A percentile compares a stretch with the other conserved stretches of the same genome.
Evolutionary conservation across 495 filamentous ascomycete species (phyloP).

Genomic region (Penicillium waksmanii): DNA sequence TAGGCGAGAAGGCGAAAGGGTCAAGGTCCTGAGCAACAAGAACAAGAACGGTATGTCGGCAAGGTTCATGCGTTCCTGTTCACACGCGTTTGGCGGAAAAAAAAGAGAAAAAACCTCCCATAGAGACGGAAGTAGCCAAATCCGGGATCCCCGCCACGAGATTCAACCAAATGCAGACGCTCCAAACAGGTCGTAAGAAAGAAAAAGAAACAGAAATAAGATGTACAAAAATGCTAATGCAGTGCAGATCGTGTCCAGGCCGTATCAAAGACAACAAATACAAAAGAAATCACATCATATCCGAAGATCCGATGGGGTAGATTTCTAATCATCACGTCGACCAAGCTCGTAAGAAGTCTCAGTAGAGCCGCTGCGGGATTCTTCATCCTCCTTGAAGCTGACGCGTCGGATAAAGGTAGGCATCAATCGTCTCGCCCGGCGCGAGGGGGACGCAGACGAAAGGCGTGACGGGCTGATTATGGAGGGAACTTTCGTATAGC

Average conservation of each 20-base stretch:
- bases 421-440: conserved; percentile 39
- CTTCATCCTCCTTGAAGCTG: conserved; percentile 53
- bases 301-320: neutral
- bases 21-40: conserved; percentile 5
- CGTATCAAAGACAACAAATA: conserved; percentile 34
- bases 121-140: conserved; percentile 26
- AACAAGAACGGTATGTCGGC: neutral
- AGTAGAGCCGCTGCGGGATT: conserved; percentile 32
- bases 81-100: too few species aligned
- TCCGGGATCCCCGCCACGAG: conserved; percentile 30
- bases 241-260: conserved; percentile 30
- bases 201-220: conserved; percentile 16
- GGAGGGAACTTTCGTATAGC: conserved; percentile 41
- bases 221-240: conserved; percentile 36
- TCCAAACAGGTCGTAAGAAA: conserved; percentile 25
- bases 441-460: conserved; percentile 35
- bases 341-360: conserved; percentile 50
- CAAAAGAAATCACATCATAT: conserved; percentile 12
- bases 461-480: conserved; percentile 33
- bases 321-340: conserved; percentile 43
- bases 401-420: conserved; percentile 47
- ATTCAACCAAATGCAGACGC: conserved; percentile 37
- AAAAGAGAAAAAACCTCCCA: conserved; percentile 13
- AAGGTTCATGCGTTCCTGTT: conserved; percentile 6
- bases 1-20: conserved; percentile 6